Base-by-base conservation (phyloP, 192 early-diverging fungal species). In the Gamsiella multidivaricata region DNA sequence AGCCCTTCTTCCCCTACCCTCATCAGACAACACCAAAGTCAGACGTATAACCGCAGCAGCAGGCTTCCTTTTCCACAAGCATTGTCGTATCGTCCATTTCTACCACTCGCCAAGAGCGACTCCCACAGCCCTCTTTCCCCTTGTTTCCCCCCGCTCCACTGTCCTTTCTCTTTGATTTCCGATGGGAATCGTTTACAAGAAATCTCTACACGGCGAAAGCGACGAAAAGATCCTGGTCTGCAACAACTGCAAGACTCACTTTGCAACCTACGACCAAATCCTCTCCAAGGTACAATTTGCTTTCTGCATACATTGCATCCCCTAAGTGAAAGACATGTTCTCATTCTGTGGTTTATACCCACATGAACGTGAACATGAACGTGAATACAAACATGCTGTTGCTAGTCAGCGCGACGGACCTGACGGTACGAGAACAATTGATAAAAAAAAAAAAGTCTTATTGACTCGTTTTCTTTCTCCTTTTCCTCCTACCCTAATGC, bases 141-240 rank as follows among this genome's bases (percentile, higher is more conserved):
- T 33, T 39, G 25, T 37, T n/a, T 36, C 29, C 52, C 41, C 9
- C 25, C n/a, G 28, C 26, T 55, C n/a, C 18, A 37, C 34, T 34
- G 14, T 65, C 42, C 22, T 50, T n/a, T 42, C 39, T 55, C 29
- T 29, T 41, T 14, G 39, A 41, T 14, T 55, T 62, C 55, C 60
- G 41, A 88, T 88, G 87, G 87, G 87, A 29, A 58, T 85, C 32
- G 85, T 75, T 33, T 88, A 88, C 63, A 72, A 74, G 36, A 72
- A 57, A 6, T 88, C 81, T 46, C 62, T 88, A 29, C 61, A 64
- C 37, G 76, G 46, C 14, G 75, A 59, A 37, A 69, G 47, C 32
- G 76, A 61, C n/a, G 81, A 50, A n/a, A 74, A 70, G 52, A 69
- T 88, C 45, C 81, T 80, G 37, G 82, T 80, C 15, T 88, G 87